Evolutionary conservation across 345 rosid genomes (phyloP).

Genomic region (Brassica carinata): DNA sequence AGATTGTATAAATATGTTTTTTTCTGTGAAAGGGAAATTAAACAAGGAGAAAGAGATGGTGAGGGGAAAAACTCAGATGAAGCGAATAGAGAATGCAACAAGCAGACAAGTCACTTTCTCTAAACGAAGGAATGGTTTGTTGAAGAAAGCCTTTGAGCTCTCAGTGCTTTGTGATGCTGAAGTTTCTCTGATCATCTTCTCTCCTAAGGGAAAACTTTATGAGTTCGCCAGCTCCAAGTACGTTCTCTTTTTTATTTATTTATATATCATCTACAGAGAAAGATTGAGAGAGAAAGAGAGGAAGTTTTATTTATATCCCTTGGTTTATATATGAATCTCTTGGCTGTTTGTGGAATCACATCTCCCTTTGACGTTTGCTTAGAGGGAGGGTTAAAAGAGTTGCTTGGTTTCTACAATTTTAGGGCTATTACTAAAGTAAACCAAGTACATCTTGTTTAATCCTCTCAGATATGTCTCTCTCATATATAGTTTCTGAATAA

Average conservation of each 20-base stretch:
- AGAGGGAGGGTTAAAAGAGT: not conserved
- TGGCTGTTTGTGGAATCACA: conserved; percentile 24
- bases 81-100: conserved; percentile 1
- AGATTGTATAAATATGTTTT: not conserved
- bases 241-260: not conserved
- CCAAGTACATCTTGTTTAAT: conserved; percentile 32
- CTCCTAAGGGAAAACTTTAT: conserved; percentile 68
- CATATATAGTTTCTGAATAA: conserved; percentile 10
- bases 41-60: not conserved
- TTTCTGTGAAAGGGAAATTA: not conserved
- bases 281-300: not conserved
- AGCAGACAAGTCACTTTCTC: conserved; percentile 1
- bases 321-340: conserved; percentile 14
- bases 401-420: conserved; percentile 38
- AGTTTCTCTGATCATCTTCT: conserved; percentile 75
- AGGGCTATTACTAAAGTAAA: conserved; percentile 42
- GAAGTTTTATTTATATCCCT: not conserved
- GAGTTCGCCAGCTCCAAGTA: conserved; percentile 71
- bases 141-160: conserved; percentile 58
- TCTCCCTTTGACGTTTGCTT: conserved; percentile 27
- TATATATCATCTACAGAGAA: not conserved
- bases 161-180: conserved; percentile 84
- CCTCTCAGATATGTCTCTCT: conserved; percentile 8
- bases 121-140: not conserved
- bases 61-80: conserved; percentile 3